These are phyloP conservation scores for Laburnicola sp. DNA, from an alignment of 2,329 filamentous ascomycete species.

Conservation along the genomic window DNA sequence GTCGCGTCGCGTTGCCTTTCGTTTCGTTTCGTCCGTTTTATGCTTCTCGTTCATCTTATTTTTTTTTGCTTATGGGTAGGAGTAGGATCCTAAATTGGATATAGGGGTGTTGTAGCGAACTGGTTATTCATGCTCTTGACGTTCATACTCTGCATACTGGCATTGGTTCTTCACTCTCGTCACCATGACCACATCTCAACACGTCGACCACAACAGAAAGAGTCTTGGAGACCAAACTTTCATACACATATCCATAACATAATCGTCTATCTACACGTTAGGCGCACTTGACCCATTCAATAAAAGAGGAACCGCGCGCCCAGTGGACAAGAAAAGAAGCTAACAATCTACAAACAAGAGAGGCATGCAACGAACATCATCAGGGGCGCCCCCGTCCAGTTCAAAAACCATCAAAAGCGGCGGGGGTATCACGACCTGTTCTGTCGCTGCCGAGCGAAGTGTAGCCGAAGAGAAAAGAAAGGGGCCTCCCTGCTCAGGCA, in stretches of 20 bases:
- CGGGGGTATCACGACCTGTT: constrained; percentile 9
- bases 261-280: constrained; percentile 21
- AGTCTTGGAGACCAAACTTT: background rate
- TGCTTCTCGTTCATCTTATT: too few relatives aligned
- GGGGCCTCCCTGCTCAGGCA: background rate
- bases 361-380: constrained; percentile 6
- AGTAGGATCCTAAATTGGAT: background rate
- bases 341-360: constrained; percentile 8
- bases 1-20: too few relatives aligned
- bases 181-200: too few relatives aligned
- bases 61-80: too few relatives aligned
- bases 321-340: background rate
- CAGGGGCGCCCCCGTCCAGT: background rate
- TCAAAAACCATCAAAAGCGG: constrained; percentile 1
- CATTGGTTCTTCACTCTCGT: too few relatives aligned
- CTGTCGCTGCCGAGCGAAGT: background rate
- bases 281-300: constrained; percentile 7
- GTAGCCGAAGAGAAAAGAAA: constrained; percentile 5
- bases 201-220: background rate
- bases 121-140: too few relatives aligned
- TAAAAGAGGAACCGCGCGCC: background rate
- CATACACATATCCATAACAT: constrained; percentile 25
- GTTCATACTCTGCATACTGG: too few relatives aligned
- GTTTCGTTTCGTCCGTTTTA: too few relatives aligned
- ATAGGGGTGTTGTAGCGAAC: background rate